Base-by-base conservation (phyloP, 176 grass and related monocot species). In the Oryza longistaminata region DNA sequence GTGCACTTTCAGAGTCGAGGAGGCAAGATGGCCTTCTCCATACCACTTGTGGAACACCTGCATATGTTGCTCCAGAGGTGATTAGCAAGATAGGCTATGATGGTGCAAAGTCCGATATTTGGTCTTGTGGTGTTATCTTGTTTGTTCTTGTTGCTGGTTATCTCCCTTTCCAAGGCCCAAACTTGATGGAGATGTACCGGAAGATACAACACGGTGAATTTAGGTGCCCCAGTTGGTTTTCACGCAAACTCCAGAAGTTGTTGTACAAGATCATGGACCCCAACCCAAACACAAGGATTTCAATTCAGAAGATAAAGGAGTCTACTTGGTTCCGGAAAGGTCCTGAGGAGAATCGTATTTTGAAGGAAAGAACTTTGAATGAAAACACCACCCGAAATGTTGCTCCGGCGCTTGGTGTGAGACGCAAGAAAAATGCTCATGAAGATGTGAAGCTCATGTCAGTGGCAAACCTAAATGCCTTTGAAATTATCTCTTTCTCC, bases 41-140 rank as follows among this genome's bases (percentile, higher is more conserved):
- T 64, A 97, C 95, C 26, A 79, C 92, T 74, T 97, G 95, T 2
- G 95, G 95, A 7, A 97, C 95, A 3, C 95, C 92, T 0, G 92
- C 92, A 29, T 97, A 97, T 91, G 92, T 94, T 19, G 95, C 95
- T 87, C 95, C 95, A 37, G 95, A 97, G 92, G 92, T 97, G 29
- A 84, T 97, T 46, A 71, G 74, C 76, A 91, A 77, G 53, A 83
- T 31, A 22, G 91, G 95, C 37, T 97, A 97, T 45, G 92, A 97
- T 46, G 95, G 95, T 86, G 90, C 88, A 61, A 94, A 92, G 81
- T 85, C 92, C 19, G 95, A 97, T 52, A 91, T 91, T 21, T 97
- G 95, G 95, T 97, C 95, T 9, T 97, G 92, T 71, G 95, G 95
- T 79, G 92, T 92, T 17, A 87, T 97, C 81, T 44, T 97, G 5